A percentile compares a stretch with the other conserved stretches of the same genome.
phyloP scores from a whole-genome alignment of 2,329 filamentous ascomycete species.

The Leptoxyphium fumago region DNA sequence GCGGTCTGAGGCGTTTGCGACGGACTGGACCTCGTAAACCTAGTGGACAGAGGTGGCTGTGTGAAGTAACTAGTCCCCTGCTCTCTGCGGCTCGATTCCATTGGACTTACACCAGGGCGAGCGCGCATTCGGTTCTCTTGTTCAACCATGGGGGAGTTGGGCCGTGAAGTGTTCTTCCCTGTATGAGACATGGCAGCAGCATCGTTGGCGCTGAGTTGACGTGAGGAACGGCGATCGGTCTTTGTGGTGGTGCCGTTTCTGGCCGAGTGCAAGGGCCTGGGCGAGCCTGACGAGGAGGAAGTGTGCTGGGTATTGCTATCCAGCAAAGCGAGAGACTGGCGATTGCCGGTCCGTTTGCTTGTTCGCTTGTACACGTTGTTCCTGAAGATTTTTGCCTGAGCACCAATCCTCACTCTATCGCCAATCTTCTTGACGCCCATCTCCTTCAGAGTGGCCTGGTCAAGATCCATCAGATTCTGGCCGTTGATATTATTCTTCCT shows the following conservation, averaged over 20 bases:
- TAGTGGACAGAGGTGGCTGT: constrained; percentile 33
- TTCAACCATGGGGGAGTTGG: constrained; percentile 55
- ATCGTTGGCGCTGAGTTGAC: constrained; percentile 29
- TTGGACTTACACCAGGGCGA: constrained; percentile 47
- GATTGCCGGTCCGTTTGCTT: constrained; percentile 54
- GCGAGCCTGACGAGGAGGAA: constrained; percentile 49
- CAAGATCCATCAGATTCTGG: constrained; percentile 90
- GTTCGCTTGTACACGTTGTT: constrained; percentile 34
- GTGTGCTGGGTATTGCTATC: constrained; percentile 47
- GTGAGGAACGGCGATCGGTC: constrained; percentile 33
- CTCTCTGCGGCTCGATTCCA: constrained; percentile 38
- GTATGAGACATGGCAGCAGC: constrained; percentile 26
- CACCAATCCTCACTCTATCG: constrained; percentile 70
- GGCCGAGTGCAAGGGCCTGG: constrained; percentile 45
- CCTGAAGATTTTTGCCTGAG: constrained; percentile 35
- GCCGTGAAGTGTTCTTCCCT: constrained; percentile 47
- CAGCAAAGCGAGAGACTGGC: constrained; percentile 75
- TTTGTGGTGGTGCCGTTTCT: constrained; percentile 30
- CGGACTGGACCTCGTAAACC: constrained; percentile 35
- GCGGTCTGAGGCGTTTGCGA: constrained; percentile 48
- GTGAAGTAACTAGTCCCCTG: constrained; percentile 36
- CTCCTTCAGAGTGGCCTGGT: constrained; percentile 89
- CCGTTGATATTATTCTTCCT: constrained; percentile 90
- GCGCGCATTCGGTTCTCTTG: constrained; percentile 38
- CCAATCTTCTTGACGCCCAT: constrained; percentile 98